Evolutionary conservation across 805 yeast genomes (phyloP).

Genomic region (Blastobotrys americana): DNA sequence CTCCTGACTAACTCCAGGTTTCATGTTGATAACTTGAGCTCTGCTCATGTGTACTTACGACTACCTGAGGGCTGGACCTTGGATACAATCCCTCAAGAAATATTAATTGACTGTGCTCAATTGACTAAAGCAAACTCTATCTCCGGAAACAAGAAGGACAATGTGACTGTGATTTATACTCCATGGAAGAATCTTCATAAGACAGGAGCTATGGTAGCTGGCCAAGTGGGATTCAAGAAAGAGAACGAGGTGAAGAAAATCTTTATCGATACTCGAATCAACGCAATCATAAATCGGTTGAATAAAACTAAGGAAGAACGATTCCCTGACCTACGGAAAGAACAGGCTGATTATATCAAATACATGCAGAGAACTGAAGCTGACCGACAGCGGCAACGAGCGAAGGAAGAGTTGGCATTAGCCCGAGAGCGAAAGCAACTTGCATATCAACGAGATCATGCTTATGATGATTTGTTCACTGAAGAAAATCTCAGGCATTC

Average conservation of each 20-base stretch:
- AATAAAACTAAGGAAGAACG: slow-evolving; percentile 58
- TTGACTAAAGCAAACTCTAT: slow-evolving; percentile 72
- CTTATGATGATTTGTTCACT: slow-evolving; percentile 43
- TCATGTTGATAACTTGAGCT: slow-evolving; percentile 68
- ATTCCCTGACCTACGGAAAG: slow-evolving; percentile 40
- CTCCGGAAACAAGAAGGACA: slow-evolving; percentile 62
- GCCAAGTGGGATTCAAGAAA: slow-evolving; percentile 69
- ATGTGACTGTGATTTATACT: slow-evolving; percentile 61
- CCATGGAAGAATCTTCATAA: slow-evolving; percentile 66
- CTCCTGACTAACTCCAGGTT: slow-evolving; percentile 32
- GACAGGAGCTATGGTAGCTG: slow-evolving; percentile 65
- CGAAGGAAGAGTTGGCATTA: slow-evolving; percentile 35
- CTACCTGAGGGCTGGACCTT: slow-evolving; percentile 40
- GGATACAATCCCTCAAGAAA: slow-evolving; percentile 44
- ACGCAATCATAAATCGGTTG: slow-evolving; percentile 51
- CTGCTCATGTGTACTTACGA: slow-evolving; percentile 70
- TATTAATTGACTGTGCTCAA: slow-evolving; percentile 57
- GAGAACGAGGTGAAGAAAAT: slow-evolving; percentile 46
- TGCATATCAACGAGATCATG: slow-evolving; percentile 34
- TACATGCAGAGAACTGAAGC: slow-evolving; percentile 27
- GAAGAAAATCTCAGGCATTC: slow-evolving; percentile 39
- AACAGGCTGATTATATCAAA: slow-evolving; percentile 36
- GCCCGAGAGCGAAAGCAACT: slow-evolving; percentile 25
- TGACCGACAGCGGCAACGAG: slow-evolving; percentile 33
- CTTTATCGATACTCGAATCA: slow-evolving; percentile 50